Evolutionary conservation across 148 eudicot species (phyloP).

Genomic region (Rhododendron ferrugineum): DNA sequence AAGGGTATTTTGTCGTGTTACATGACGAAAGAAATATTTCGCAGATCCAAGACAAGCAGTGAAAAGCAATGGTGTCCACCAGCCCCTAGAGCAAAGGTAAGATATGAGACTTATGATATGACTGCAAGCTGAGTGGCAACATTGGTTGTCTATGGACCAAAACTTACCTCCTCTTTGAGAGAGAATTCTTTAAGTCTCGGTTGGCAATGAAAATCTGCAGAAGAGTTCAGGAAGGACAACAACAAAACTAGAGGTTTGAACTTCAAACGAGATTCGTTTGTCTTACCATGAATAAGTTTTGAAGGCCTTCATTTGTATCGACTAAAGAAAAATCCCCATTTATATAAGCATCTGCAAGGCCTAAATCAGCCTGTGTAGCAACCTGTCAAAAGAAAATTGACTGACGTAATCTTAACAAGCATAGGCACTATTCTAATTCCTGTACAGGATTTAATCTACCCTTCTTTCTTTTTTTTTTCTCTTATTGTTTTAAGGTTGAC

Average conservation of each 20-base stretch:
- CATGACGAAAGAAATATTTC: slow-evolving; percentile 66
- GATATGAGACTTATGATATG: neutral
- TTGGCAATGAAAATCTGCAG: slow-evolving; percentile 59
- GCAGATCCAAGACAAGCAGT: slow-evolving; percentile 82
- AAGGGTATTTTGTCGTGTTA: slow-evolving; percentile 62
- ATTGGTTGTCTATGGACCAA: neutral
- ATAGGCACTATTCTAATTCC: neutral
- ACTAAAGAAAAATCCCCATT: slow-evolving; percentile 88
- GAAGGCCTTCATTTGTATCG: slow-evolving; percentile 74
- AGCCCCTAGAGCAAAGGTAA: slow-evolving; percentile 47
- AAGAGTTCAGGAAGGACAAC: slow-evolving; percentile 9
- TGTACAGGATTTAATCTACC: neutral
- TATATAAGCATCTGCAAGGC: slow-evolving; percentile 95
- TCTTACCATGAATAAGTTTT: slow-evolving; percentile 75
- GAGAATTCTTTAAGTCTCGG: slow-evolving; percentile 53
- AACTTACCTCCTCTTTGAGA: slow-evolving; percentile 44
- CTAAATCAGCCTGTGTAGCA: slow-evolving; percentile 81
- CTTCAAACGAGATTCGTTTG: neutral
- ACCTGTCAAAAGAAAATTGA: slow-evolving; percentile 39
- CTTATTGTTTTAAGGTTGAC: neutral
- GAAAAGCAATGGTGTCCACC: slow-evolving; percentile 90
- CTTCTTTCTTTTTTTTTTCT: neutral
- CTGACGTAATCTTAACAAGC: neutral
- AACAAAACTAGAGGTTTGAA: neutral
- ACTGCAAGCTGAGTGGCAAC: neutral